These are phyloP conservation scores for Ustilago trichophora DNA, from an alignment of 1,284 basidiomycete genomes.

Conservation along the genomic window DNA sequence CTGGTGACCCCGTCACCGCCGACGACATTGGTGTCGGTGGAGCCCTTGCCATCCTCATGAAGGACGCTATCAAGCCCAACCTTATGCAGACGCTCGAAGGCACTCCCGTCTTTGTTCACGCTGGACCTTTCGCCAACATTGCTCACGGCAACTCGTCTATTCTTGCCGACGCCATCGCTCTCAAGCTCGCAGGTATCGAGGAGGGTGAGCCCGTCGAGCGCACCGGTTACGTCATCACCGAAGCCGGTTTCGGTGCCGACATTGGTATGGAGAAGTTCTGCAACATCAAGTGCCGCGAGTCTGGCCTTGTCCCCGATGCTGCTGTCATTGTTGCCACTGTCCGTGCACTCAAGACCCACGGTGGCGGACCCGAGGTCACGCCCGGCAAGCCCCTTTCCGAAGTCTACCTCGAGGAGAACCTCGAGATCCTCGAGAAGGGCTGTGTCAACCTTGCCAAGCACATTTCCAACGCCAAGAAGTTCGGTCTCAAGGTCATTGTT, in stretches of 20 bases:
- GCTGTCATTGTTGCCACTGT: constrained; percentile 96
- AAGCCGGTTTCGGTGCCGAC: constrained; percentile 98
- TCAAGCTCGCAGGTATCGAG: constrained; percentile 97
- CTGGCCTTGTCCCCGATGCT: constrained; percentile 90
- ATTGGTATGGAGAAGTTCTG: constrained; percentile 90
- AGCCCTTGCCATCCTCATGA: constrained; percentile 95
- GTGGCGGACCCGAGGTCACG: constrained; percentile 94
- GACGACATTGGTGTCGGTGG: constrained; percentile 97
- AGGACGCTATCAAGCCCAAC: constrained; percentile 99
- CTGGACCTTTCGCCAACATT: constrained; percentile 98
- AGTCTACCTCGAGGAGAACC: constrained; percentile 92
- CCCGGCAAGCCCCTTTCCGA: constrained; percentile 94
- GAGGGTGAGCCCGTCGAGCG: constrained; percentile 82
- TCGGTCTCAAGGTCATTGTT: constrained; percentile 95
- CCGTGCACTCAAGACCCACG: constrained; percentile 98
- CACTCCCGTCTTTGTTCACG: constrained; percentile 98
- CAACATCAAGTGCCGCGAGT: constrained; percentile 98
- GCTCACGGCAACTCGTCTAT: constrained; percentile 99
- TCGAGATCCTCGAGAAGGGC: constrained; percentile 88
- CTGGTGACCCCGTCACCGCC: constrained; percentile 90
- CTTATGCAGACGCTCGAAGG: constrained; percentile 99
- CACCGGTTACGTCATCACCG: constrained; percentile 94
- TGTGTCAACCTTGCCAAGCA: constrained; percentile 93
- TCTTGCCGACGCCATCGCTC: constrained; percentile 91
- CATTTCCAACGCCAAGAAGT: constrained; percentile 94